phyloP scores from a whole-genome alignment of 495 filamentous ascomycete species.

The Penicillium macrosclerotiorum region DNA sequence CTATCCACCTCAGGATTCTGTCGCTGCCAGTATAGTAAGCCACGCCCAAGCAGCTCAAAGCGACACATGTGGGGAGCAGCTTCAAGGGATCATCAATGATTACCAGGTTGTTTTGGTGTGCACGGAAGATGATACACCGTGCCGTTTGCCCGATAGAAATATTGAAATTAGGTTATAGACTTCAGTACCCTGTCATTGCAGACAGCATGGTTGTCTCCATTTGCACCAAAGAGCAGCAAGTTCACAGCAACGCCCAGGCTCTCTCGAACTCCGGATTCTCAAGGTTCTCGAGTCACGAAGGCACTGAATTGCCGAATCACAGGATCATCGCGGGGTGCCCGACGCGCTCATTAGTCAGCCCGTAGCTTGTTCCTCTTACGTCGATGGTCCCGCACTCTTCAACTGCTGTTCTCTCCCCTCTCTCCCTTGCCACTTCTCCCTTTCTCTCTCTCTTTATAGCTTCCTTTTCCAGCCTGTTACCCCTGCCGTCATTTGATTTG shows the following conservation, averaged over 20 bases:
- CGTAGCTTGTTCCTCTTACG: slow-evolving; percentile 39
- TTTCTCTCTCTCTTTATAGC: slow-evolving; percentile 9
- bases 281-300: too few species aligned
- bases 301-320: too few species aligned
- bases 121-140: neutral
- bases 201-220: too few species aligned
- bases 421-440: slow-evolving; percentile 12
- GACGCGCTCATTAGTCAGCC: slow-evolving; percentile 18
- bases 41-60: slow-evolving; percentile 47
- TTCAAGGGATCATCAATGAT: too few species aligned
- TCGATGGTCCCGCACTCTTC: slow-evolving; percentile 26
- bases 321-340: slow-evolving; percentile 3
- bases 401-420: slow-evolving; percentile 18
- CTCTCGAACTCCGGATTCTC: too few species aligned
- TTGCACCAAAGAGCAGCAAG: too few species aligned
- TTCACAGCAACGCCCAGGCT: too few species aligned
- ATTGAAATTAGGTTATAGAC: too few species aligned
- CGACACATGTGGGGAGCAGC: slow-evolving; percentile 46
- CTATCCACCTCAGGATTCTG: slow-evolving; percentile 22
- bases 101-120: neutral
- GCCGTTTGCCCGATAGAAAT: neutral
- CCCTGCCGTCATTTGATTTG: too few species aligned
- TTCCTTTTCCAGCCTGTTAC: too few species aligned
- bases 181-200: too few species aligned
- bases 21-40: slow-evolving; percentile 46